Base-by-base conservation (phyloP, 345 rosid species). In the Turritis glabra region DNA sequence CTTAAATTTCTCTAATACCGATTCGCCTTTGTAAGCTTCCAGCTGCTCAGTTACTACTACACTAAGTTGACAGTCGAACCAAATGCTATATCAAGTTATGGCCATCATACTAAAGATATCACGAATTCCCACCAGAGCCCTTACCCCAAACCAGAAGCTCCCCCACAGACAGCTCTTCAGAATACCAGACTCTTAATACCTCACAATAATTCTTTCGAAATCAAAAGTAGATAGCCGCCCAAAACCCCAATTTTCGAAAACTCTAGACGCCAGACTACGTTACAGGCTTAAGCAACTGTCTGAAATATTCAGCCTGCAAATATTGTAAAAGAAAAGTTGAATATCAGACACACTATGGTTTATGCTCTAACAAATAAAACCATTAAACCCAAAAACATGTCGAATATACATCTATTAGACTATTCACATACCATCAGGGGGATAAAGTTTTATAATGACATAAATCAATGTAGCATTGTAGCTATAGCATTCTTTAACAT, bases 271-370 rank as follows among this genome's bases (percentile, higher is more conserved):
- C 62, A 81, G 81, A 87, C 94, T 92, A 92, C 98, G 94, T 92
- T 27, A 92, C 98, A 72, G 98, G 98, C 72, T 92, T 92, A 67
- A 92, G 96, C 89, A 92, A 86, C 84, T 92, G 98, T 79, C 96
- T 95, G 81, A 92, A 92, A 77, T 92, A 92, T 72, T 90, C 98
- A 32, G 94, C 96, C 98, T 90, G 94, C 60, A 75, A 76, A 47
- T 22, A 41, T 23, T 14, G n/a, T 6, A n/a, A 5, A 38, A 8
- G 6, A 37, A 26, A 21, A 35, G 29, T 70, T 62, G 21, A 33
- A 52, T 27, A 53, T 53, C 22, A 75, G 0, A 30, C 8, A 35
- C 41, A 33, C 9, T 26, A 17, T 47, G 3, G 65, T 23, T 43
- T n/a, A 43, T 43, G 6, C 56, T 30, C 62, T n/a, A 32, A 54